phyloP scores from a whole-genome alignment of 73 alveolate species.

The Paramecium bursaria region DNA sequence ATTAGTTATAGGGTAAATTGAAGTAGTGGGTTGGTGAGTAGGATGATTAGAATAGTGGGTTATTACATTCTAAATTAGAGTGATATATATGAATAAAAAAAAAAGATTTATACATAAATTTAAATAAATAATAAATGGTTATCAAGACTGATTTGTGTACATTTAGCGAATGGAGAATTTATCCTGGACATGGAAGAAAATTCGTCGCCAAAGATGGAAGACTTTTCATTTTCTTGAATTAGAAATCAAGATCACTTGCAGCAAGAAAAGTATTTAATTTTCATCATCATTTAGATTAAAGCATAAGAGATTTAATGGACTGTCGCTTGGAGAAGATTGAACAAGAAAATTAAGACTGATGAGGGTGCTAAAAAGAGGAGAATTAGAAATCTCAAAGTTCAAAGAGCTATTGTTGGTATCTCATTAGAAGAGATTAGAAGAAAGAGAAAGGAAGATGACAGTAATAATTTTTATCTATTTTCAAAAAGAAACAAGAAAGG shows the following conservation, averaged over 20 bases:
- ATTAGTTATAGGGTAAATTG: slow-evolving; percentile 12
- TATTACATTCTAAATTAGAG: not conserved
- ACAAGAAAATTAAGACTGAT: slow-evolving; percentile 90
- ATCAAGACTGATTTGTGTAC: slow-evolving; percentile 92
- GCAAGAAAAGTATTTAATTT: slow-evolving; percentile 73
- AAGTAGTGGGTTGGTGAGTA: not conserved
- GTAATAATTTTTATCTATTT: not conserved
- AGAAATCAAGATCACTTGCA: slow-evolving; percentile 82
- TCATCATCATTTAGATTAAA: slow-evolving; percentile 67
- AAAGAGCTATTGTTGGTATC: slow-evolving; percentile 95
- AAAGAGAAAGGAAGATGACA: slow-evolving; percentile 80
- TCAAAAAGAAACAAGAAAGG: slow-evolving; percentile 78
- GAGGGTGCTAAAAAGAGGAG: slow-evolving; percentile 87
- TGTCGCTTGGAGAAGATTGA: slow-evolving; percentile 93
- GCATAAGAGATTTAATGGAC: slow-evolving; percentile 95
- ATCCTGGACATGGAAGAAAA: slow-evolving; percentile 95
- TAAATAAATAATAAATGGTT: slow-evolving; percentile 82
- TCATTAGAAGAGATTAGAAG: slow-evolving; percentile 92
- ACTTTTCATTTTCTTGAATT: slow-evolving; percentile 83
- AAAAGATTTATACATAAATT: slow-evolving; percentile 43
- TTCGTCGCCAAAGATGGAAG: slow-evolving; percentile 93
- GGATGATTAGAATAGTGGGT: not conserved
- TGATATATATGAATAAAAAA: slow-evolving; percentile 31
- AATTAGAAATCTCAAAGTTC: slow-evolving; percentile 87
- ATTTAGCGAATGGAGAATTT: slow-evolving; percentile 89